A percentile compares a stretch with the other conserved stretches of the same genome.
Evolutionary conservation across 2,329 filamentous ascomycete species (phyloP).

Genomic region (Rachicladosporium sp.): DNA sequence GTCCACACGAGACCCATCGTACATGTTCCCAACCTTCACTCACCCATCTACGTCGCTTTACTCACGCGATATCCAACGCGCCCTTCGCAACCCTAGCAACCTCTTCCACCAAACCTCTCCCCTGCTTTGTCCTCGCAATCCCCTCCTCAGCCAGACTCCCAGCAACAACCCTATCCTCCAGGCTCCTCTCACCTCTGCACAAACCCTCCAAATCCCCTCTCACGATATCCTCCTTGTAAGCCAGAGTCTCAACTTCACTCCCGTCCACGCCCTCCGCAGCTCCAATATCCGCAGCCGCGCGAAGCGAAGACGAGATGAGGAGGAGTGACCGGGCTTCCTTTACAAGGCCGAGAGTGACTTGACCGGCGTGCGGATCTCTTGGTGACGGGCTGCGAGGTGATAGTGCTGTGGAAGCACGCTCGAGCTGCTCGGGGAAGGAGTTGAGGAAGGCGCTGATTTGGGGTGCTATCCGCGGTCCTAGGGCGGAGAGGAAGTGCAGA

Average conservation of each 20-base stretch:
- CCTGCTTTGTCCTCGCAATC: constrained; percentile 44
- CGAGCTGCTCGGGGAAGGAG: constrained; percentile 70
- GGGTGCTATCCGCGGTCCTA: constrained; percentile 68
- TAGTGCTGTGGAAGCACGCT: constrained; percentile 59
- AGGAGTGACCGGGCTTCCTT: constrained; percentile 70
- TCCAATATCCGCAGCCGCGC: constrained; percentile 50
- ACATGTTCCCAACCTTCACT: constrained; percentile 1
- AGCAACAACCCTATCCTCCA: constrained; percentile 63
- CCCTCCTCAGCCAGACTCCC: constrained; percentile 53
- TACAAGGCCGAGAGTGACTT: constrained; percentile 60
- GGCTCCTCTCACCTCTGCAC: constrained; percentile 47
- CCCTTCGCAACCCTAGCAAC: constrained; percentile 57
- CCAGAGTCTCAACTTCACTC: constrained; percentile 29
- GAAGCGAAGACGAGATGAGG: constrained; percentile 61
- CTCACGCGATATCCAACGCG: constrained; percentile 31
- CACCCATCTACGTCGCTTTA: constrained; percentile 1
- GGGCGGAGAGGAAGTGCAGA: constrained; percentile 71
- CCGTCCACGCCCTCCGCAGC: constrained; percentile 47
- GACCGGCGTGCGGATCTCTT: constrained; percentile 38
- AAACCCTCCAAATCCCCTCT: constrained; percentile 78
- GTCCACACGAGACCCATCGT: too few relatives aligned
- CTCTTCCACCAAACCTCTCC: constrained; percentile 63
- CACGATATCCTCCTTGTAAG: constrained; percentile 29
- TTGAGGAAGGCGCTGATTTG: constrained; percentile 83
- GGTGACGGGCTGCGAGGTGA: constrained; percentile 40